Evolutionary conservation across 257 asterid genomes (phyloP).

Genomic region (Forsythia suspensa): DNA sequence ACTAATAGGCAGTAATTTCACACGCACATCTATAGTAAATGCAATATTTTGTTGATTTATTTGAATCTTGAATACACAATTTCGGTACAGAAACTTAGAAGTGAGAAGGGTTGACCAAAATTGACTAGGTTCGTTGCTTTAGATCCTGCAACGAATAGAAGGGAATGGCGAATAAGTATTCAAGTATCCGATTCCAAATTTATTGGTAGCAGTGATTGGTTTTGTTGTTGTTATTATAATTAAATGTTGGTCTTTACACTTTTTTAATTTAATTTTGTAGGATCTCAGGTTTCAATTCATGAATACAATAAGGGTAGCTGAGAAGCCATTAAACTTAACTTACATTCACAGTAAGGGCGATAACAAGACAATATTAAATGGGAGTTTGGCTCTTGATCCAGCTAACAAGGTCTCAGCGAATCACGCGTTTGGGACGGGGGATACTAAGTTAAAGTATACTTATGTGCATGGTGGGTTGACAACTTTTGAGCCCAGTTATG

Average conservation of each 20-base stretch:
- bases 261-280: slow-evolving; percentile 35
- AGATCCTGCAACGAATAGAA: not conserved
- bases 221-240: not conserved
- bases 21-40: not conserved
- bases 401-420: slow-evolving; percentile 86
- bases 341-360: slow-evolving; percentile 73
- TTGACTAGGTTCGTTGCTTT: not conserved
- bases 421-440: slow-evolving; percentile 73
- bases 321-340: slow-evolving; percentile 81
- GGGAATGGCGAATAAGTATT: not conserved
- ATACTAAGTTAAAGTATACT: slow-evolving; percentile 72
- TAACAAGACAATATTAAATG: slow-evolving; percentile 66
- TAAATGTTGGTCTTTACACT: not conserved
- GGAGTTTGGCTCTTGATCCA: slow-evolving; percentile 74
- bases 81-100: not conserved
- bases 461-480: slow-evolving; percentile 72
- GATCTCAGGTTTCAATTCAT: slow-evolving; percentile 86
- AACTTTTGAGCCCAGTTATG: slow-evolving; percentile 83
- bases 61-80: not conserved
- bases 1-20: not conserved
- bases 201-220: not conserved
- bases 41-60: not conserved
- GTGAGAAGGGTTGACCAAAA: not conserved
- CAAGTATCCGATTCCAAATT: not conserved
- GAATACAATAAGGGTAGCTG: slow-evolving; percentile 67